phyloP scores from a whole-genome alignment of 2,329 filamentous ascomycete species.

The Claviceps africana region DNA sequence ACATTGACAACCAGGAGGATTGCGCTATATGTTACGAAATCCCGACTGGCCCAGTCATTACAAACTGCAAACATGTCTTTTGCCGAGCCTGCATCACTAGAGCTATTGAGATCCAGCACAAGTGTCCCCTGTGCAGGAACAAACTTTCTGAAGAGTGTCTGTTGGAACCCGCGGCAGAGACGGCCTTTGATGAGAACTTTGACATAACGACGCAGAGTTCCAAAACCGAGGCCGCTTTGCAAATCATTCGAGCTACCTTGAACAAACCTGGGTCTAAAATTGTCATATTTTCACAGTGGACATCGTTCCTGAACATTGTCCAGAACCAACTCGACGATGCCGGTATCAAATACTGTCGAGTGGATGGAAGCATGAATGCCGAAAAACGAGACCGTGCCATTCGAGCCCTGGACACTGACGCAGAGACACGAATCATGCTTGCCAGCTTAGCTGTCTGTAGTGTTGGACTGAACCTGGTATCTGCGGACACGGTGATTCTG shows the following conservation, averaged over 20 bases:
- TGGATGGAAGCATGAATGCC: slow-evolving; percentile 70
- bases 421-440: slow-evolving; percentile 59
- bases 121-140: slow-evolving; percentile 74
- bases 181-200: slow-evolving; percentile 32
- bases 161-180: slow-evolving; percentile 51
- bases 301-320: slow-evolving; percentile 57
- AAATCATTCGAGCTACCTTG: slow-evolving; percentile 58
- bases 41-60: slow-evolving; percentile 63
- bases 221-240: slow-evolving; percentile 68
- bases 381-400: slow-evolving; percentile 59
- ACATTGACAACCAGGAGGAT: slow-evolving; percentile 68
- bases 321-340: slow-evolving; percentile 50
- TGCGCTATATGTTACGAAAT: slow-evolving; percentile 70
- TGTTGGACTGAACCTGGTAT: slow-evolving; percentile 74
- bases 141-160: slow-evolving; percentile 44
- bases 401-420: slow-evolving; percentile 49
- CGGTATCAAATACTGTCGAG: slow-evolving; percentile 51
- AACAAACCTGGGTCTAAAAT: slow-evolving; percentile 52
- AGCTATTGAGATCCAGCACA: slow-evolving; percentile 60
- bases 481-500: slow-evolving; percentile 74
- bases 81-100: slow-evolving; percentile 59
- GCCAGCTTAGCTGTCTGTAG: slow-evolving; percentile 71
- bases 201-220: slow-evolving; percentile 57
- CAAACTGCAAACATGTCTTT: slow-evolving; percentile 71
- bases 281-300: slow-evolving; percentile 67